Conservation (phyloP, 169 alveolate species). For the Cystoisospora suis region DNA sequence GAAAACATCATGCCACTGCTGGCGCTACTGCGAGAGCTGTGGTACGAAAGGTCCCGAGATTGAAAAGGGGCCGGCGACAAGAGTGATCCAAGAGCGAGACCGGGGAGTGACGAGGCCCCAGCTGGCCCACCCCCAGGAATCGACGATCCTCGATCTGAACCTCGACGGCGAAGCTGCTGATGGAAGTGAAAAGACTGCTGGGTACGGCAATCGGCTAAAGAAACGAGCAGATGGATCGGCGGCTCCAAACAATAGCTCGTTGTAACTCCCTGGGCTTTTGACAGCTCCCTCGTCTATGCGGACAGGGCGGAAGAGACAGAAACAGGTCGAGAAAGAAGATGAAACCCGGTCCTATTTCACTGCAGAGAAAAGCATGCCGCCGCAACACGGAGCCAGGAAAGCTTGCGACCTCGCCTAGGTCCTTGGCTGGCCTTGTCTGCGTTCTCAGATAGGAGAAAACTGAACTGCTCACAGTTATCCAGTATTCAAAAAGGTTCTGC, state of each 20-base stretch:
- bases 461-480: background rate
- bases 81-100: too few species aligned
- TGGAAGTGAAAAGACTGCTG: background rate
- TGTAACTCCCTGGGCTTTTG: background rate
- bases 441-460: background rate
- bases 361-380: background rate
- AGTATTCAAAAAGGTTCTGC: background rate
- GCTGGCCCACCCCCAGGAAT: too few species aligned
- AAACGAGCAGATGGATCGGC: conserved; percentile 36
- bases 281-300: background rate
- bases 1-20: too few species aligned
- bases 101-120: too few species aligned
- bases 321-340: background rate
- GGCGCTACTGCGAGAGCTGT: too few species aligned
- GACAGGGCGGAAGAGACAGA: background rate
- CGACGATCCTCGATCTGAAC: too few species aligned
- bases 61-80: too few species aligned
- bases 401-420: background rate
- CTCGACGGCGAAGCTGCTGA: background rate
- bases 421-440: background rate
- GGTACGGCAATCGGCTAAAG: conserved; percentile 33
- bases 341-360: background rate
- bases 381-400: background rate
- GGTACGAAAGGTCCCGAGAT: too few species aligned
- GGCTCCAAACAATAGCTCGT: conserved; percentile 32